A percentile compares a stretch with the other conserved stretches of the same genome.
These are phyloP conservation scores for Sporobolus alterniflorus DNA, from an alignment of 202 grass and related monocot genomes.

Conservation along the genomic window DNA sequence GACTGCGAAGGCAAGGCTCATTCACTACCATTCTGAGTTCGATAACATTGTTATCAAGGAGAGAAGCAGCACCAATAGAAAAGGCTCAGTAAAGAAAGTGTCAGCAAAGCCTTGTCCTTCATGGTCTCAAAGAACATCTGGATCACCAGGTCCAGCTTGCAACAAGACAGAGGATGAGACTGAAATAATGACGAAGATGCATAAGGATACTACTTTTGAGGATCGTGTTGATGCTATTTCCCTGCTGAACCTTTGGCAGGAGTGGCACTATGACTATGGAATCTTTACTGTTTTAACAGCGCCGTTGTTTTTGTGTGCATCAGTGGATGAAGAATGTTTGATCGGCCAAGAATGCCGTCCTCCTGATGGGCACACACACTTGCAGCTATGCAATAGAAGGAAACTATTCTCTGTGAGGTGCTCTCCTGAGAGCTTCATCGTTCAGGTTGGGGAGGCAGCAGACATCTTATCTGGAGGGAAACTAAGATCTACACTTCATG, in stretches of 20 bases:
- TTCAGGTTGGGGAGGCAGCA: constrained; percentile 87
- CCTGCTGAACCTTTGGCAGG: constrained; percentile 77
- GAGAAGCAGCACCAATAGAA: constrained; percentile 33
- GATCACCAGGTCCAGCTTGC: background rate
- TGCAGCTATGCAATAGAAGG: constrained; percentile 66
- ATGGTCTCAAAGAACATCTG: background rate
- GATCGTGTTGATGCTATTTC: background rate
- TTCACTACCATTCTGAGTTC: constrained; percentile 83
- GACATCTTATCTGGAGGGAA: constrained; percentile 77
- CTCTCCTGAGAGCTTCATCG: constrained; percentile 69
- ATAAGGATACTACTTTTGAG: background rate
- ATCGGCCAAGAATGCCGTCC: constrained; percentile 41
- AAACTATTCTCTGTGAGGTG: constrained; percentile 71
- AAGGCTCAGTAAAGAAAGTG: constrained; percentile 1
- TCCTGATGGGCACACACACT: constrained; percentile 59
- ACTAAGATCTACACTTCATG: constrained; percentile 77
- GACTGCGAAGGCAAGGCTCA: constrained; percentile 79
- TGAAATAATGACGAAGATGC: background rate
- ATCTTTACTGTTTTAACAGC: constrained; percentile 79
- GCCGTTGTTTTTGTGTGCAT: constrained; percentile 60
- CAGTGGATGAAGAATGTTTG: constrained; percentile 31
- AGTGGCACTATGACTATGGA: constrained; percentile 96
- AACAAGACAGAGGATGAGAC: constrained; percentile 20
- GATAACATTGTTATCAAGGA: constrained; percentile 69
- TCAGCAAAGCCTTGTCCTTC: background rate